Conservation (phyloP, 139 green algal species). For the Nannochloris sp. region DNA sequence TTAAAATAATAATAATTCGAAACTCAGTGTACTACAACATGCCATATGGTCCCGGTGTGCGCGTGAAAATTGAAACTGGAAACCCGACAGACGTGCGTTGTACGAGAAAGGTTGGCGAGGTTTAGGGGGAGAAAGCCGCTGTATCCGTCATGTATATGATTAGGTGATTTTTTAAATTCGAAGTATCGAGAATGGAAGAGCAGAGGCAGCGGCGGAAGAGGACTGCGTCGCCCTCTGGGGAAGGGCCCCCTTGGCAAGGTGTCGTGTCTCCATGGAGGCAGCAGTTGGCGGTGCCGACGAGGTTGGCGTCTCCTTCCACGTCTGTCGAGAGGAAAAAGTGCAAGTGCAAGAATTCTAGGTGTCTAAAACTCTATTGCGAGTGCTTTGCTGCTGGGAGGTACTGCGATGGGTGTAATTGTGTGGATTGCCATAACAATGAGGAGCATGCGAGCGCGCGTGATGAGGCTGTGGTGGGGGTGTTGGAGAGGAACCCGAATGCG, state of each 20-base stretch:
- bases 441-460: conserved; percentile 60
- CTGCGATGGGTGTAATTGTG: conserved; percentile 72
- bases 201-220: background rate
- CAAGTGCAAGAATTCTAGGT: conserved; percentile 83
- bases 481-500: conserved; percentile 83
- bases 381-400: conserved; percentile 60
- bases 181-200: conserved; percentile 1
- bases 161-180: background rate
- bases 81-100: background rate
- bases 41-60: no score
- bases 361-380: conserved; percentile 88
- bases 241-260: background rate
- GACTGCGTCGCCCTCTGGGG: background rate
- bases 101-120: background rate
- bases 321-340: conserved; percentile 33
- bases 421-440: conserved; percentile 79
- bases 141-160: background rate
- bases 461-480: conserved; percentile 68
- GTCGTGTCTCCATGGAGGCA: no score
- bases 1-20: no score
- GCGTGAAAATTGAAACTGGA: background rate
- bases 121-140: background rate
- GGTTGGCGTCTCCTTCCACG: background rate
- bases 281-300: background rate
- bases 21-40: no score